Percentiles rank a stretch among this genome's conserved stretches.
These are phyloP conservation scores for Trichoderma reesei DNA, from an alignment of 495 filamentous ascomycete species.

Conservation along the genomic window DNA sequence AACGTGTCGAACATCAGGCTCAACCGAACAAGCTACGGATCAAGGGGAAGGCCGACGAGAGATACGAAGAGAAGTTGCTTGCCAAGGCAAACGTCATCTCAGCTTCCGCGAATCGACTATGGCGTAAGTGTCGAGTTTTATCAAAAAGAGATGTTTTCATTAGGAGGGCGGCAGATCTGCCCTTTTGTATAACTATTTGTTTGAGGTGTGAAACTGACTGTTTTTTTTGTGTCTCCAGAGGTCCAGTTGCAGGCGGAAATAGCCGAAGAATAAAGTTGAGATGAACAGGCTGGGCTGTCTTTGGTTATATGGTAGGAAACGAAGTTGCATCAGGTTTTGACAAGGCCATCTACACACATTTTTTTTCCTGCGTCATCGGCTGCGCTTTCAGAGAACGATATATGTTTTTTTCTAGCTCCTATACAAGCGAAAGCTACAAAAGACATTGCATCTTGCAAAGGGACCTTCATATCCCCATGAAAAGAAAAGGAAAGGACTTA, in stretches of 20 bases:
- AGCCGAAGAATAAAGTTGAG: slow-evolving; percentile 30
- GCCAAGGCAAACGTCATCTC: slow-evolving; percentile 61
- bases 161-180: no score
- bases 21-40: slow-evolving; percentile 53
- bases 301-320: no score
- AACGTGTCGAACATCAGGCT: slow-evolving; percentile 25
- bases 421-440: no score
- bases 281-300: no score
- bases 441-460: no score
- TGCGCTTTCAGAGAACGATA: neutral
- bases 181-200: neutral
- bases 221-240: slow-evolving; percentile 21
- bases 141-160: no score
- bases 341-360: no score
- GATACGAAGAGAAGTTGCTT: slow-evolving; percentile 53
- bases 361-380: neutral
- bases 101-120: slow-evolving; percentile 59
- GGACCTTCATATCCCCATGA: no score
- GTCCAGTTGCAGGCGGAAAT: slow-evolving; percentile 37
- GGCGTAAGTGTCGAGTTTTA: slow-evolving; percentile 41
- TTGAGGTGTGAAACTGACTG: no score
- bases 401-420: neutral
- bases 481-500: no score
- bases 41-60: slow-evolving; percentile 49
- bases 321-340: no score